These are phyloP conservation scores for Clonostachys rhizophaga DNA, from an alignment of 2,329 filamentous ascomycete genomes.

Conservation along the genomic window DNA sequence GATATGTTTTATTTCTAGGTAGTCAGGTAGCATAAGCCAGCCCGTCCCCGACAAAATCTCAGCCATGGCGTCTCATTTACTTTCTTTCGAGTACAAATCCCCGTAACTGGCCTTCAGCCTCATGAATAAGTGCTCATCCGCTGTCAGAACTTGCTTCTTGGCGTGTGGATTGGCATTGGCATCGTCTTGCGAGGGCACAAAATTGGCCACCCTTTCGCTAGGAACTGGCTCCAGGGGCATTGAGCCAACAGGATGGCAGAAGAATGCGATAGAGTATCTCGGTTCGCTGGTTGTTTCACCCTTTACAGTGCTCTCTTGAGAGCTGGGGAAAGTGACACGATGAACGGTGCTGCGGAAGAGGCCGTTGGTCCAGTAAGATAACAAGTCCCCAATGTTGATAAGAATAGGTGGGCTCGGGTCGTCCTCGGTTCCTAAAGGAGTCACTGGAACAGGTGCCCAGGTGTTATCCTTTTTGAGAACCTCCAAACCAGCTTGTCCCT, in stretches of 20 bases:
- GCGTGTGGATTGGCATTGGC: slow-evolving; percentile 39
- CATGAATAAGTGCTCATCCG: slow-evolving; percentile 59
- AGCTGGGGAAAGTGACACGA: slow-evolving; percentile 67
- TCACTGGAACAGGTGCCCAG: slow-evolving; percentile 65
- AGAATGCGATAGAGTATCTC: slow-evolving; percentile 64
- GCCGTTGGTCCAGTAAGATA: slow-evolving; percentile 87
- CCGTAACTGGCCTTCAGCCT: slow-evolving; percentile 55
- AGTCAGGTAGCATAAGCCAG: background rate
- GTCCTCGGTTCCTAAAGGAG: slow-evolving; percentile 52
- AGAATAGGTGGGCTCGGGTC: slow-evolving; percentile 69
- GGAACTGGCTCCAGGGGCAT: slow-evolving; percentile 53
- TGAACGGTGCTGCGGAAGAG: slow-evolving; percentile 85
- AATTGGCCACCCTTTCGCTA: slow-evolving; percentile 47
- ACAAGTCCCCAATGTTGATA: slow-evolving; percentile 67
- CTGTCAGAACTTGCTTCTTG: slow-evolving; percentile 53
- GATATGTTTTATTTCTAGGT: too few relatives aligned
- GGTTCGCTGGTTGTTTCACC: slow-evolving; percentile 45
- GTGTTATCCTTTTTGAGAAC: slow-evolving; percentile 56
- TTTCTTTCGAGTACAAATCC: slow-evolving; percentile 39
- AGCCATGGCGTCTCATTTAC: background rate
- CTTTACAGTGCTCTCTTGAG: slow-evolving; percentile 13
- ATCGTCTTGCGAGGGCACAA: slow-evolving; percentile 21
- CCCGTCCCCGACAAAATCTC: background rate
- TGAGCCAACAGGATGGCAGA: slow-evolving; percentile 57
- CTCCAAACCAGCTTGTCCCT: slow-evolving; percentile 81